Conservation (phyloP, 108 stramenopile genomes). For the Mayamaea pseudoterrestris region DNA sequence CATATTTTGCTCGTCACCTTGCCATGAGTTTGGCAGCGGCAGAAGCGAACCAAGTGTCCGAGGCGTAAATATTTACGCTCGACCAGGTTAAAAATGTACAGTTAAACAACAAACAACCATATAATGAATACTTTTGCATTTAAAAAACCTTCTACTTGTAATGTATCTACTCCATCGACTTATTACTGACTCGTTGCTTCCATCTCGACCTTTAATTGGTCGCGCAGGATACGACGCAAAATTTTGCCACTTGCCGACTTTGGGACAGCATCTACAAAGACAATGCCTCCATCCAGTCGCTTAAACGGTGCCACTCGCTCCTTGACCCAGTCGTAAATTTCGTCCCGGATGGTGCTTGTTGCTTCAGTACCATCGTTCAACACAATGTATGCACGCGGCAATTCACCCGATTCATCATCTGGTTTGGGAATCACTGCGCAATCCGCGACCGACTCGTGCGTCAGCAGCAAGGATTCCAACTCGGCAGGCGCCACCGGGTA, state of each 20-base stretch:
- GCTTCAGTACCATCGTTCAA: conserved; percentile 13
- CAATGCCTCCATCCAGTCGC: conserved; percentile 70
- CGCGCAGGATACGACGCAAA: conserved; percentile 65
- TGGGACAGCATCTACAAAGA: conserved; percentile 76
- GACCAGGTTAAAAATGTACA: too few relatives aligned
- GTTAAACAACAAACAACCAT: too few relatives aligned
- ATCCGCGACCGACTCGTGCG: conserved; percentile 70
- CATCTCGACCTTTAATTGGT: conserved; percentile 29
- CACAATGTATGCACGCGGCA: conserved; percentile 84
- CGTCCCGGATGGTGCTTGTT: conserved; percentile 29
- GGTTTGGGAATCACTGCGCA: conserved; percentile 77
- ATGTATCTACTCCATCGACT: too few relatives aligned
- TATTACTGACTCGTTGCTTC: too few relatives aligned
- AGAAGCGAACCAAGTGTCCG: too few relatives aligned
- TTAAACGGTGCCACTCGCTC: conserved; percentile 79
- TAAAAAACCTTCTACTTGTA: too few relatives aligned
- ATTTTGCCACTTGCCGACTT: conserved; percentile 89
- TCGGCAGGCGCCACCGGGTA: conserved; percentile 91
- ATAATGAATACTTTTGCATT: too few relatives aligned
- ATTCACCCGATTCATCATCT: conserved; percentile 67
- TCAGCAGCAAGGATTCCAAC: conserved; percentile 80
- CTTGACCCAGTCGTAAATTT: conserved; percentile 73
- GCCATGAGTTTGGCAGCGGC: too few relatives aligned
- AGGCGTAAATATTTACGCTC: too few relatives aligned
- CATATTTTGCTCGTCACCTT: too few relatives aligned